Evolutionary conservation across 176 grass and related monocot species (phyloP), one percentile per base, ranked within the genome.

Genomic region (Rhynchospora pubera): DNA sequence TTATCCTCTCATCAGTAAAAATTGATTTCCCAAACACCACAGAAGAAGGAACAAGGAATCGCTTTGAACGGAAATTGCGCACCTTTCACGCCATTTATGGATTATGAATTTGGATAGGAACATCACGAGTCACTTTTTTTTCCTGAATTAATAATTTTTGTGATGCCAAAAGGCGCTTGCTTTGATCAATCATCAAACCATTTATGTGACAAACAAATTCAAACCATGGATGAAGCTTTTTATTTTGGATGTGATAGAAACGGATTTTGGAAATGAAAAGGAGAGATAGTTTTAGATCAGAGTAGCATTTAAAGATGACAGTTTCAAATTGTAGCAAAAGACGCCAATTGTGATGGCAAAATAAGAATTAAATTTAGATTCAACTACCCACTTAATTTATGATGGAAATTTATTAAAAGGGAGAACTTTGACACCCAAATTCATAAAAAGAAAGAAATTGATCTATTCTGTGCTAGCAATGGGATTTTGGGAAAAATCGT

Each of bases 221-320:
- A 65, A 66, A 48, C 7, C 23, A 60, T 9, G 43, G 24, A 59
- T 34, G 22, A 58, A 60, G 53, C 9, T 57, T 39, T n/a, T 55
- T 30, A 5, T 78, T 58, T 78, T 16, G 24, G 57, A 61, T 79
- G 32, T 12, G n/a, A 79, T 62, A 13, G n/a, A 79, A 28, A 14
- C n/a, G 57, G 24, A 78, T 78, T 55, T 55, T 48, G 65, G 65
- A 32, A 76, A 1, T 76, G 72, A 32, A 80, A 80, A 42, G 58
- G 77, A 79, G 77, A 60, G 12, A 80, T 24, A 42, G 42, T 26
- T 51, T 81, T 66, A 82, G 79, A 82, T 82, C 61, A 80, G 78
- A 44, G 34, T 80, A 63, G 78, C 57, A 80, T 80, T 62, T 59
- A 80, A 80, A 80, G 57, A 57, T 62, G 18, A 63, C 18, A 42